phyloP scores from a whole-genome alignment of 768 basidiomycete species.

The Clavulina sp. region DNA sequence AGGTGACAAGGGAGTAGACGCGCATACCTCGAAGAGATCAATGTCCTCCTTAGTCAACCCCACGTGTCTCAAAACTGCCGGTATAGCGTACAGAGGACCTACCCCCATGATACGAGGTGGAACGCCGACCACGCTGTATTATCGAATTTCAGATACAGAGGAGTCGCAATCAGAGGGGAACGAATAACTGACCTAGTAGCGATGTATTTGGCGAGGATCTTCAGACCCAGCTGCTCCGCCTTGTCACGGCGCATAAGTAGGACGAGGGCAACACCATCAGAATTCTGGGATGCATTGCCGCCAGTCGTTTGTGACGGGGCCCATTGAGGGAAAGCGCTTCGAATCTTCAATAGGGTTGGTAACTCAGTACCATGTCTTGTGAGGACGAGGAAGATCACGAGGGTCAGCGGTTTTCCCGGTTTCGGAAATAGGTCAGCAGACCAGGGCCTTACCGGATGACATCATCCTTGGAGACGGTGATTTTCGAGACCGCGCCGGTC shows the following conservation, averaged over 20 bases:
- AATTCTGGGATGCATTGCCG: slow-evolving; percentile 73
- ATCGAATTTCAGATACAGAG: background rate
- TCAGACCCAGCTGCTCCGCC: slow-evolving; percentile 56
- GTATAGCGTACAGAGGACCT: slow-evolving; percentile 74
- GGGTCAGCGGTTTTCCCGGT: background rate
- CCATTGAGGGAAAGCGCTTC: slow-evolving; percentile 72
- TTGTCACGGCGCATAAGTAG: slow-evolving; percentile 65
- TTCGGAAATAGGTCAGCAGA: background rate
- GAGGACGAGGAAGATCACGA: background rate
- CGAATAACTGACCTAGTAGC: slow-evolving; percentile 37
- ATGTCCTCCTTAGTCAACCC: slow-evolving; percentile 54
- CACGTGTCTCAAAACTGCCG: slow-evolving; percentile 45
- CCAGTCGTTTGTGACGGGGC: slow-evolving; percentile 56
- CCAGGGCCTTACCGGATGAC: slow-evolving; percentile 31
- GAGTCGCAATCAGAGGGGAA: background rate
- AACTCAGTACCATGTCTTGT: slow-evolving; percentile 47
- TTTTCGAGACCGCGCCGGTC: slow-evolving; percentile 12
- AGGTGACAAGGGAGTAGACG: slow-evolving; percentile 20
- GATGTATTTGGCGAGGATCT: slow-evolving; percentile 60
- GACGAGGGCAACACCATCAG: slow-evolving; percentile 69
- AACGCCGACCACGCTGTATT: slow-evolving; percentile 27
- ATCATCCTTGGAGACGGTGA: slow-evolving; percentile 54
- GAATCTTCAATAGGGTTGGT: slow-evolving; percentile 43
- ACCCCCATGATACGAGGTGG: slow-evolving; percentile 79
- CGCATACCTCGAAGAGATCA: slow-evolving; percentile 44